These are phyloP conservation scores for Taphrina communis DNA, from an alignment of 1,139 yeast species.

Conservation along the genomic window DNA sequence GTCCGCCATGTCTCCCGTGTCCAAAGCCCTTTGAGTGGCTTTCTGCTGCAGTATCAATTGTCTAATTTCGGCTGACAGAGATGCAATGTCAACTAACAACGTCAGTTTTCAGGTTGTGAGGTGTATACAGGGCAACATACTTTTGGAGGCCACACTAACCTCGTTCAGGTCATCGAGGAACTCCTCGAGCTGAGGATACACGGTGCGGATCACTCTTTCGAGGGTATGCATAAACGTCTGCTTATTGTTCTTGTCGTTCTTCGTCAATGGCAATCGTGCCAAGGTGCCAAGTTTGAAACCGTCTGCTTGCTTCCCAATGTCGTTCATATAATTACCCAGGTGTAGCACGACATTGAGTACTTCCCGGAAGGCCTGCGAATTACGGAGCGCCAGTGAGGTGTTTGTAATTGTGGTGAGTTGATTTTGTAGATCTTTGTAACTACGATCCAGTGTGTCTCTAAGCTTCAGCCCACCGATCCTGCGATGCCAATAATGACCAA, in stretches of 20 bases:
- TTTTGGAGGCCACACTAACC: conserved; percentile 69
- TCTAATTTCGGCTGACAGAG: conserved; percentile 31
- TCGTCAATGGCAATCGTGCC: conserved; percentile 81
- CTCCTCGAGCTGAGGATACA: conserved; percentile 76
- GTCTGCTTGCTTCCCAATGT: conserved; percentile 72
- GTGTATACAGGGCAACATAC: conserved; percentile 53
- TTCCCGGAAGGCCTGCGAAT: conserved; percentile 68
- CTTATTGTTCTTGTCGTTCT: conserved; percentile 74
- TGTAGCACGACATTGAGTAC: conserved; percentile 77
- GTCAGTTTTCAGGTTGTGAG: not conserved
- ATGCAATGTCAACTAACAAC: conserved; percentile 19
- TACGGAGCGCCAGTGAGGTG: conserved; percentile 66
- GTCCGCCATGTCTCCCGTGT: conserved; percentile 77
- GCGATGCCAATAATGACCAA: conserved; percentile 83
- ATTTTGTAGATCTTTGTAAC: conserved; percentile 68
- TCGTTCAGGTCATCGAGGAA: conserved; percentile 77
- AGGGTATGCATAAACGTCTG: conserved; percentile 85
- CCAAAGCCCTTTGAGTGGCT: conserved; percentile 57
- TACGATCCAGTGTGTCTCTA: conserved; percentile 71
- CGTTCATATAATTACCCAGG: conserved; percentile 95
- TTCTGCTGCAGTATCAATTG: conserved; percentile 14
- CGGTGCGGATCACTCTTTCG: conserved; percentile 75
- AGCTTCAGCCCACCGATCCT: conserved; percentile 79
- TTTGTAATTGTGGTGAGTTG: conserved; percentile 71
- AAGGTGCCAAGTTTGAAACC: conserved; percentile 86